Evolutionary conservation across 495 filamentous ascomycete species (phyloP).

Genomic region (Lentithecium fluviatile): DNA sequence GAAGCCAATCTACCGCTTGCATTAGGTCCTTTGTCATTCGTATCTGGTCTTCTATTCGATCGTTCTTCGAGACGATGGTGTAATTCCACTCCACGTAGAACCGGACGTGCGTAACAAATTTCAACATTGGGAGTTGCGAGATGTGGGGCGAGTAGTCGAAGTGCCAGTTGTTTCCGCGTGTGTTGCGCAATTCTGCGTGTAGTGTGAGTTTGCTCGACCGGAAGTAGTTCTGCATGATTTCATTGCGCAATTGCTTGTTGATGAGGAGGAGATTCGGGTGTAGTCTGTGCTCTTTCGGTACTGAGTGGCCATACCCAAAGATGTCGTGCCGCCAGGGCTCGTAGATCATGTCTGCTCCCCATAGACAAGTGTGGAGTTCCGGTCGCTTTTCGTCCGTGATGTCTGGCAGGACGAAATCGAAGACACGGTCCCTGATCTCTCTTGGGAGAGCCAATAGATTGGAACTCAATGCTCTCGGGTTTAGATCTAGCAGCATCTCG

Average conservation of each 20-base stretch:
- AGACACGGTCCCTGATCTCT: conserved; percentile 16
- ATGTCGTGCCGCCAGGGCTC: conserved; percentile 30
- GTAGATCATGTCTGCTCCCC: conserved; percentile 27
- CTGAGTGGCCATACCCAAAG: conserved; percentile 16
- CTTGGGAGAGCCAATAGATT: conserved; percentile 18
- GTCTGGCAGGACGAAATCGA: conserved; percentile 16
- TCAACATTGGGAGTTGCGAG: conserved; percentile 21
- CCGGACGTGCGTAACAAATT: conserved; percentile 20
- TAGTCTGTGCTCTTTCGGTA: conserved; percentile 11
- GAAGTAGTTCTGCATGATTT: conserved; percentile 21
- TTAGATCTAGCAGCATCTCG: conserved; percentile 22
- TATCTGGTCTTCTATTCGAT: conserved; percentile 19
- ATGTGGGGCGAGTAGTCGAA: conserved; percentile 27
- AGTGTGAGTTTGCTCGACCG: conserved; percentile 15
- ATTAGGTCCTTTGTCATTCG: conserved; percentile 25
- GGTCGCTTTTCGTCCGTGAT: neutral
- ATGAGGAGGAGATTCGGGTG: conserved; percentile 23
- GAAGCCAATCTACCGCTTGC: conserved; percentile 23
- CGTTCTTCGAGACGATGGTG: conserved; percentile 12
- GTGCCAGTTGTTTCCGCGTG: conserved; percentile 20
- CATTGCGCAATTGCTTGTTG: conserved; percentile 23
- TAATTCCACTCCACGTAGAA: conserved; percentile 31
- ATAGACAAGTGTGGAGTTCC: conserved; percentile 25
- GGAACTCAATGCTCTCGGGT: conserved; percentile 22
- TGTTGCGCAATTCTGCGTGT: conserved; percentile 26